A percentile compares a stretch with the other conserved stretches of the same genome.
phyloP scores from a whole-genome alignment of 345 rosid genomes.

The Arabis alpina region DNA sequence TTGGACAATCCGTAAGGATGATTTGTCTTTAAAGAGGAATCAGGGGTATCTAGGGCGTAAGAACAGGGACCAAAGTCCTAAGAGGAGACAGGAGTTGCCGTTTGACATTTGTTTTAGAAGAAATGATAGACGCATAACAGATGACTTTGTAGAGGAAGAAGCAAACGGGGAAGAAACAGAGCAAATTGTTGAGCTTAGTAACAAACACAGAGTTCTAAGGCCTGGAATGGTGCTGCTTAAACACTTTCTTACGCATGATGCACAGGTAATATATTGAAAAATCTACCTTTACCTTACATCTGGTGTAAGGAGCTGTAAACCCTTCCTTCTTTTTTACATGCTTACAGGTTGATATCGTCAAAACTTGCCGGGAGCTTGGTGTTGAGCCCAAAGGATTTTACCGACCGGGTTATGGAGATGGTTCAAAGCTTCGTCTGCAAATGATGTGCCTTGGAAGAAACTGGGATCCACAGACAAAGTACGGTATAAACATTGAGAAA shows the following conservation, averaged over 20 bases:
- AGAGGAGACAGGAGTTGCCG: neutral
- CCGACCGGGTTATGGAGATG: slow-evolving; percentile 56
- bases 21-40: neutral
- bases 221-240: slow-evolving; percentile 68
- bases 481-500: slow-evolving; percentile 30
- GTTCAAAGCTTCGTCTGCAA: slow-evolving; percentile 53
- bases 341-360: slow-evolving; percentile 55
- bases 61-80: neutral
- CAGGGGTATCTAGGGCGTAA: neutral
- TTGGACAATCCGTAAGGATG: neutral
- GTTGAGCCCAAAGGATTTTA: slow-evolving; percentile 57
- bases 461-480: slow-evolving; percentile 59
- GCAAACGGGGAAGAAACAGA: neutral
- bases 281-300: neutral
- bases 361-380: slow-evolving; percentile 54
- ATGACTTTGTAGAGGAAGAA: neutral
- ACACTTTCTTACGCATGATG: slow-evolving; percentile 38
- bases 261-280: slow-evolving; percentile 48
- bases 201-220: slow-evolving; percentile 39
- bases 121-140: neutral
- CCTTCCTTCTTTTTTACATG: neutral
- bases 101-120: slow-evolving; percentile 24
- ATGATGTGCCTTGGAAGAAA: slow-evolving; percentile 71
- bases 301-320: neutral
- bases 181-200: neutral